Percentiles rank a stretch among this genome's conserved stretches.
Conservation (phyloP, 768 basidiomycete species). For the Brasilioporus rufonigricans region DNA sequence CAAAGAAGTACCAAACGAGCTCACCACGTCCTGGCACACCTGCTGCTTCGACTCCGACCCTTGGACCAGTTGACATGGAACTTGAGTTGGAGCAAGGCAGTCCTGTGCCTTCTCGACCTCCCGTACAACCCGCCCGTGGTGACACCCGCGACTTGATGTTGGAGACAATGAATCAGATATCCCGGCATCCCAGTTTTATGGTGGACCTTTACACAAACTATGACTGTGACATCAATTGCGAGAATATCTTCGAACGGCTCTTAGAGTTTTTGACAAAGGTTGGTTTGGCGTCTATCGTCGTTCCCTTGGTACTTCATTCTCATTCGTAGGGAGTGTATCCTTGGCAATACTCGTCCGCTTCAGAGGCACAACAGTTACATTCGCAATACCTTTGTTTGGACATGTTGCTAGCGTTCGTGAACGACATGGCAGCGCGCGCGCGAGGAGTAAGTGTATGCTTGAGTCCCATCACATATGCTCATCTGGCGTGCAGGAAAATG, state of each 20-base stretch:
- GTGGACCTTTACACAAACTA: conserved; percentile 95
- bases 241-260: conserved; percentile 90
- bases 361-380: conserved; percentile 67
- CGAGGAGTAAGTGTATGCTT: conserved; percentile 39
- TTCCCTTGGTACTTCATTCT: conserved; percentile 6
- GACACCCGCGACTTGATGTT: conserved; percentile 89
- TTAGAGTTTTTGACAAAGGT: conserved; percentile 89
- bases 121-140: conserved; percentile 75
- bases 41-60: conserved; percentile 40
- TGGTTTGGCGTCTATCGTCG: conserved; percentile 12
- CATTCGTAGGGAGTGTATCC: conserved; percentile 73
- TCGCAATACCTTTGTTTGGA: conserved; percentile 89
- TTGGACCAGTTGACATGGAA: conserved; percentile 37
- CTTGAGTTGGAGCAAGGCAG: conserved; percentile 48
- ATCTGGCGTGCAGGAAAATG: conserved; percentile 33
- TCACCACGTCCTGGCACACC: conserved; percentile 59
- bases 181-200: conserved; percentile 87
- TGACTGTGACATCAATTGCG: conserved; percentile 95
- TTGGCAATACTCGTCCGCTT: conserved; percentile 51
- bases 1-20: conserved; percentile 35
- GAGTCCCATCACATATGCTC: conserved; percentile 10
- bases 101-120: conserved; percentile 51
- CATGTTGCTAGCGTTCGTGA: conserved; percentile 79
- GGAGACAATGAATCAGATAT: conserved; percentile 80
- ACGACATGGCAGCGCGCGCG: conserved; percentile 77